phyloP scores from a whole-genome alignment of 2,329 filamentous ascomycete species.

The Xylariaceae sp. region DNA sequence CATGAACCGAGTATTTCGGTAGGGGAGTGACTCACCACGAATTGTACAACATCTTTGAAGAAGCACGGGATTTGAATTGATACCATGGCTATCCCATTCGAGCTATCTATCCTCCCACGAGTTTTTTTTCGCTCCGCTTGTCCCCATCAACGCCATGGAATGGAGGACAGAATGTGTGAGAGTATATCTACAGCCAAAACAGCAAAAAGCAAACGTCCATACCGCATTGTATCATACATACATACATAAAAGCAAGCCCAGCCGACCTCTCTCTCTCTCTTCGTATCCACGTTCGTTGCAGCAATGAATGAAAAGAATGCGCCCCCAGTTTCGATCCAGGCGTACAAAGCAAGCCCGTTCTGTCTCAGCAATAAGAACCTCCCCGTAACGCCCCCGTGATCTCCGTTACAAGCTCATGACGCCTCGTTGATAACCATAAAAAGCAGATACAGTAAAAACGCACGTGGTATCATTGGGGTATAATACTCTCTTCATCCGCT shows the following conservation, averaged over 20 bases:
- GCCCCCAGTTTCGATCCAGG: slow-evolving; percentile 3
- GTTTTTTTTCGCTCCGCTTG: slow-evolving; percentile 8
- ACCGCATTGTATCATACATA: slow-evolving; percentile 22
- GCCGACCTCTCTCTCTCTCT: neutral
- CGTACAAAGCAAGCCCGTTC: neutral
- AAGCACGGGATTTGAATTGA: slow-evolving; percentile 3
- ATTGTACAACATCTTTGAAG: slow-evolving; percentile 6
- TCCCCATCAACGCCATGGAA: slow-evolving; percentile 13
- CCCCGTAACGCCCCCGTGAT: slow-evolving; percentile 18
- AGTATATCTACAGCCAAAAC: slow-evolving; percentile 17
- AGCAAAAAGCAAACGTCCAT: slow-evolving; percentile 9
- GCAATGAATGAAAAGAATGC: slow-evolving; percentile 9
- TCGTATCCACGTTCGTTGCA: slow-evolving; percentile 12
- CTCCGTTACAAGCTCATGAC: slow-evolving; percentile 20
- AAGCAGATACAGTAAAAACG: slow-evolving; percentile 1
- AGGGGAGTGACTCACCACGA: neutral
- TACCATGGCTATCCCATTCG: slow-evolving; percentile 21
- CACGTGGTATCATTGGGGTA: slow-evolving; percentile 21
- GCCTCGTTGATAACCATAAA: slow-evolving; percentile 27
- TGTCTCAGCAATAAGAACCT: neutral
- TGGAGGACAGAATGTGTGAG: slow-evolving; percentile 1
- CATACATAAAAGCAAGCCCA: slow-evolving; percentile 8
- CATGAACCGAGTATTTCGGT: too few relatives aligned
- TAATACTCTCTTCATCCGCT: slow-evolving; percentile 24
- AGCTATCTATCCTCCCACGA: slow-evolving; percentile 15